Base-by-base conservation (phyloP, 495 filamentous ascomycete species). In the Aspergillus ostianus region DNA sequence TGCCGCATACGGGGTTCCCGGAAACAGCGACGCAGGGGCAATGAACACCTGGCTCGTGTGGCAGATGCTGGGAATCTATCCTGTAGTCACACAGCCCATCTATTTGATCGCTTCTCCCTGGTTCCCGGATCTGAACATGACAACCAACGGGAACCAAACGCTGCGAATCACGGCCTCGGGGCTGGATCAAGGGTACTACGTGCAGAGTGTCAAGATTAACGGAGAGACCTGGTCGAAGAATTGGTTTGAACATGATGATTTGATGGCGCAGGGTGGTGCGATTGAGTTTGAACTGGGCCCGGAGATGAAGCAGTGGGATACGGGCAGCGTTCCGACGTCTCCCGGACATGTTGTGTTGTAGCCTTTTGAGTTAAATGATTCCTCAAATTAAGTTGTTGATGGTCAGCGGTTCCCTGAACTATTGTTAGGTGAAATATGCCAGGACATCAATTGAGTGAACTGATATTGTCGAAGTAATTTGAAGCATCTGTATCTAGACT, bases 31-130 rank as follows among this genome's bases (percentile, higher is more conserved):
- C 61, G 87, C 86, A 1, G 87, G 85, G 18, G 86, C 87, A 9
- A 88, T 90, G 85, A 84, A 89, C 67, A 81, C 78, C 15, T 89
- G 84, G 83, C 73, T 88, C 15, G 64, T 90, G 21, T 90, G 85
- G 86, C 84, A 84, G 55, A 86, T 89, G 76, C 74, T 90, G n/a
- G 87, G 87, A 0, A 79, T 90, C 17, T 90, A 87, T 64, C 87
- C 86, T 0, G 74, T 89, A 20, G 84, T 82, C 7, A 84, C 82
- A 1, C 84, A 87, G 65, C 84, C 85, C 0, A 84, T 83, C 4
- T 90, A 89, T 65, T 77, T 90, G 20, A 69, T 89, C 58, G 81
- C 75, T 0, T 84, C 82, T 12, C 85, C 86, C 0, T 87, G 85
- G 84, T 85, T 89, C 68, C 64, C 69, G 0, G 74, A 86, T 57